Base-by-base conservation (phyloP, 306 rosid genomes). In the Begonia loranthoides region DNA sequence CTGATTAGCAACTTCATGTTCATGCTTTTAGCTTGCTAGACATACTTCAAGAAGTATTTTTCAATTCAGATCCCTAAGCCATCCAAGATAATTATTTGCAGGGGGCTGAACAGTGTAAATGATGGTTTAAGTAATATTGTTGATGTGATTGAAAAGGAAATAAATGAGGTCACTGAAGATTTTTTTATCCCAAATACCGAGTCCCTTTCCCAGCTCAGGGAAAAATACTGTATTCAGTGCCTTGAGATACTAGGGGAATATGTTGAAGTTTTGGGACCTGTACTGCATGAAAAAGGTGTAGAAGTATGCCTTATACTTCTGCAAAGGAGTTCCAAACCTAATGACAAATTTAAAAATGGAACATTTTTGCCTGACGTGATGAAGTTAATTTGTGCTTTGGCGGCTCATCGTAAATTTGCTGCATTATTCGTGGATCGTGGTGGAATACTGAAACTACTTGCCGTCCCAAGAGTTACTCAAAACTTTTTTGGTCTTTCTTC, bases 211-310 rank as follows among this genome's bases (percentile, higher is more conserved):
- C 70, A 74, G 68, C 62, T 78, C 66, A 80, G 96, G 64, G 96
- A 92, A 79, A 86, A 83, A 68, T 86, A 73, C 58, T 92, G 99
- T 77, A 80, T 92, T 62, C 99, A 87, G 66, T 92, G 99, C 60
- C 96, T 92, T 36, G 94, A 81, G 72, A 73, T 65, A 51, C 96
- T 92, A 50, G 99, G 99, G 59, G 96, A 83, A 58, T 92, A 92
- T 73, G 96, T 92, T 16, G 99, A 92, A 71, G 99, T 83, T 67
- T 96, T 92, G 69, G 96, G 96, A 16, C 99, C 99, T 61, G 99
- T 92, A 56, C 71, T 92, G 63, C 96, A 87, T 22, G 96, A 92
- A 58, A 92, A 92, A 59, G 99, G 96, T 48, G 87, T 92, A 43
- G 99, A 92, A 51, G 99, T 83, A 46, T 92, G 99, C 60, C 86